These are phyloP conservation scores for Cladorrhinum sp. DNA, from an alignment of 2,329 filamentous ascomycete genomes.

Conservation along the genomic window DNA sequence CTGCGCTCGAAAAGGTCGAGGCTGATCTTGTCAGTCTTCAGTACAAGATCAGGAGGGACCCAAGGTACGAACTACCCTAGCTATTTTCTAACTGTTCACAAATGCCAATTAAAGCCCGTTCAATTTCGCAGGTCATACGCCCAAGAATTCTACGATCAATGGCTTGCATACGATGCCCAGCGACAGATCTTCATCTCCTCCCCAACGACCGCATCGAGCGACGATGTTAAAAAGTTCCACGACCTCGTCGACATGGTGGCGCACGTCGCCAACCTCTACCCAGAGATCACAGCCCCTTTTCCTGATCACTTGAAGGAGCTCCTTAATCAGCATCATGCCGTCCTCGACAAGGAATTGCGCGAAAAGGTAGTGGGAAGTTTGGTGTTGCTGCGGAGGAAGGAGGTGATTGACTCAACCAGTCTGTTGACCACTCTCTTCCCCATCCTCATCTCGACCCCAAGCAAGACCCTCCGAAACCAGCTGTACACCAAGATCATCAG, in stretches of 20 bases:
- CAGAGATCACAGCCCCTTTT: constrained; percentile 72
- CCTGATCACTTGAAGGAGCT: constrained; percentile 78
- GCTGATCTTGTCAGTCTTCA: constrained; percentile 87
- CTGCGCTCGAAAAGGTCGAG: constrained; percentile 91
- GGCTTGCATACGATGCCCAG: constrained; percentile 50
- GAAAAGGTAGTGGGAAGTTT: constrained; percentile 94
- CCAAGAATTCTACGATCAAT: constrained; percentile 66
- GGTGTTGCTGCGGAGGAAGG: constrained; percentile 83
- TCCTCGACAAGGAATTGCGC: constrained; percentile 77
- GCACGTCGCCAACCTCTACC: constrained; percentile 92
- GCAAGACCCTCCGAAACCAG: constrained; percentile 80
- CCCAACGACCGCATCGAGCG: constrained; percentile 72
- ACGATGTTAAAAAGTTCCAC: constrained; percentile 77
- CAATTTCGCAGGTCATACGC: constrained; percentile 66
- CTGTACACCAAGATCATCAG: constrained; percentile 88
- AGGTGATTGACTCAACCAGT: constrained; percentile 79
- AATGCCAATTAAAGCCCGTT: constrained; percentile 6
- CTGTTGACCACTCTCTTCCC: constrained; percentile 92
- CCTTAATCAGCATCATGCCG: constrained; percentile 75
- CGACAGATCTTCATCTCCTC: constrained; percentile 87
- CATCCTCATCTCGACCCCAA: constrained; percentile 80
- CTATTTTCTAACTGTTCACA: neutral
- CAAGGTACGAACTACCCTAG: constrained; percentile 54
- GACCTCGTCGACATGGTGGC: constrained; percentile 92
- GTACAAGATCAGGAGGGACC: constrained; percentile 87